Percentiles rank a stretch among this genome's conserved stretches.
Conservation (phyloP, 139 green algal genomes). For the Mesotaenium endlicherianum region DNA sequence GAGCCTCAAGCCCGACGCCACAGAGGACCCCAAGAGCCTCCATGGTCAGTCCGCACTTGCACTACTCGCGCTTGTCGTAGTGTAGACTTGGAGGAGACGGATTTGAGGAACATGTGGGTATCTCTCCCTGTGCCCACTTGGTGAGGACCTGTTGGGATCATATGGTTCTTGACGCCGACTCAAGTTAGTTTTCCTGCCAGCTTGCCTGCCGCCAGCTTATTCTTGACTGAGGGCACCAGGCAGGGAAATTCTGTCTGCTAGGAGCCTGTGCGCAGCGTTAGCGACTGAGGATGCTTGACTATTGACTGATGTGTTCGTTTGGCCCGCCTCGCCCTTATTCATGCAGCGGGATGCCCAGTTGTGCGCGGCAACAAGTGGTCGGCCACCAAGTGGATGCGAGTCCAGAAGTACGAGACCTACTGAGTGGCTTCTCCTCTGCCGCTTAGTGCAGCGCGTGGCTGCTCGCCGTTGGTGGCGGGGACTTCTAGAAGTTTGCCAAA, state of each 20-base stretch:
- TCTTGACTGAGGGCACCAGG: not conserved
- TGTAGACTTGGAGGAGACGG: not conserved
- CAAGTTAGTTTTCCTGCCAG: not conserved
- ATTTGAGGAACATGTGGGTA: not conserved
- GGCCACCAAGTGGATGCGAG: slow-evolving; percentile 57
- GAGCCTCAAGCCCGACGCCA: slow-evolving; percentile 64
- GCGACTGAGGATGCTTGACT: no score
- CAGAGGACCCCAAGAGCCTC: slow-evolving; percentile 56
- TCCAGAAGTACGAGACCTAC: slow-evolving; percentile 8
- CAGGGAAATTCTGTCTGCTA: no score
- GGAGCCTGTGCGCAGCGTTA: no score
- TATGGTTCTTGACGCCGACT: not conserved
- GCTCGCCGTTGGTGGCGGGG: no score
- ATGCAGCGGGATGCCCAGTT: slow-evolving; percentile 50
- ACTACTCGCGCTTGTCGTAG: not conserved
- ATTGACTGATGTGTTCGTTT: no score
- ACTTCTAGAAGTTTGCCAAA: no score
- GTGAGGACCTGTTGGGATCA: not conserved
- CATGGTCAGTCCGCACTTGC: slow-evolving; percentile 16
- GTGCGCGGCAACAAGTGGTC: slow-evolving; percentile 54
- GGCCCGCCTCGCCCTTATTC: not conserved
- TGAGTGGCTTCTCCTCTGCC: not conserved
- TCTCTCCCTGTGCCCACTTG: not conserved
- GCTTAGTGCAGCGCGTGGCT: no score
- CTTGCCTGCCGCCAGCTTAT: not conserved